Conservation (phyloP, 148 eudicot genomes). For the Vaccinium myrtillus region DNA sequence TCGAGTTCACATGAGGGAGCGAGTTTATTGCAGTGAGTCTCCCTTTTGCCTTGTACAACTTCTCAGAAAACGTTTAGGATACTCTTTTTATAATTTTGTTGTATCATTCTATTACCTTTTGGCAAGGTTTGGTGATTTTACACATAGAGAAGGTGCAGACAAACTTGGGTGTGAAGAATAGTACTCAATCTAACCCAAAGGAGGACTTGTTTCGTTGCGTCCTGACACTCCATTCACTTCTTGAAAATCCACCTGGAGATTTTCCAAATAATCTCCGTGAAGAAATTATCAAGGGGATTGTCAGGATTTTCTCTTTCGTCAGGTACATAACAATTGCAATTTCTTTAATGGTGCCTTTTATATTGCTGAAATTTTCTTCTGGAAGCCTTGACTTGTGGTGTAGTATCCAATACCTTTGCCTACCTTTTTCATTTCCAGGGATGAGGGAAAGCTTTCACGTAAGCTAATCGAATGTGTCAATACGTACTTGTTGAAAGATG, state of each 20-base stretch:
- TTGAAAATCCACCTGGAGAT: conserved; percentile 97
- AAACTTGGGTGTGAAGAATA: conserved; percentile 48
- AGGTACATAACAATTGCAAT: conserved; percentile 38
- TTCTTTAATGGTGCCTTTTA: background rate
- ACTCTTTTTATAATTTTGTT: background rate
- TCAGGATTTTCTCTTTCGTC: conserved; percentile 52
- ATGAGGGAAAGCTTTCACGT: conserved; percentile 76
- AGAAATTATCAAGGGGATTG: conserved; percentile 60
- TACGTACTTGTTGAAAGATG: conserved; percentile 73
- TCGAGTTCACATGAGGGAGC: conserved; percentile 75
- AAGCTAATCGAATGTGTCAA: conserved; percentile 84
- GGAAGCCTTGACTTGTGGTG: conserved; percentile 10
- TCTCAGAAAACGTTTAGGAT: background rate
- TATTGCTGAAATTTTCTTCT: conserved; percentile 12
- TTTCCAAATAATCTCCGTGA: conserved; percentile 68
- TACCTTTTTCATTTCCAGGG: conserved; percentile 43
- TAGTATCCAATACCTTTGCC: background rate
- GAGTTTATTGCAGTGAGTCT: conserved; percentile 74
- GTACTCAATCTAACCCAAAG: conserved; percentile 47
- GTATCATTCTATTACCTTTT: conserved; percentile 16
- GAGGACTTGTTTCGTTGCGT: conserved; percentile 74
- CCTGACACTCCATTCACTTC: conserved; percentile 73
- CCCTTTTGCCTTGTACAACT: conserved; percentile 4
- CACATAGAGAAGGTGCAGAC: conserved; percentile 68
- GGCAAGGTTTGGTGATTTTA: conserved; percentile 65